Evolutionary conservation across 331 rosid species (phyloP).

Genomic region (Pyrus hybrid): DNA sequence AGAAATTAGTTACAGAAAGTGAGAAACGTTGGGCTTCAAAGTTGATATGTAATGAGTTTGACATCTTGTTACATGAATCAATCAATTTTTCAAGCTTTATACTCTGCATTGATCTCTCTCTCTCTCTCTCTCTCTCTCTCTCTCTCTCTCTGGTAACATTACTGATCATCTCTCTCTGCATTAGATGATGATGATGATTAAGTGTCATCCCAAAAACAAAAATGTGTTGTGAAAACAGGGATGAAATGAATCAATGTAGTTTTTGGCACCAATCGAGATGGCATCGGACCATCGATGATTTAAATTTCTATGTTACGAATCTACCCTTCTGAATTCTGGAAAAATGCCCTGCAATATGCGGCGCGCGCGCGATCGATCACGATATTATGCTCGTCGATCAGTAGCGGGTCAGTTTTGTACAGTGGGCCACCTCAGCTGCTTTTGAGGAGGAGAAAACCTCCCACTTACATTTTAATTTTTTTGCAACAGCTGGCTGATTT

Average conservation of each 20-base stretch:
- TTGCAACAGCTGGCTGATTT: not conserved
- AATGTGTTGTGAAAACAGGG: too few relatives aligned
- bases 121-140: too few relatives aligned
- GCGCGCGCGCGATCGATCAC: not conserved
- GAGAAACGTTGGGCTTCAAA: not conserved
- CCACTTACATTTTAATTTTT: not conserved
- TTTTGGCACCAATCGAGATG: not conserved
- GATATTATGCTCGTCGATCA: not conserved
- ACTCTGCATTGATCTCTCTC: too few relatives aligned
- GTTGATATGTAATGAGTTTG: too few relatives aligned
- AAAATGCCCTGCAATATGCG: not conserved
- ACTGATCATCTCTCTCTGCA: too few relatives aligned
- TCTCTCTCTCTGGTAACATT: too few relatives aligned
- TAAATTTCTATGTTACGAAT: too few relatives aligned
- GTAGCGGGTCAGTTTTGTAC: not conserved
- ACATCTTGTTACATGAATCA: too few relatives aligned
- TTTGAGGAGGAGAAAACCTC: not conserved
- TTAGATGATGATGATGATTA: too few relatives aligned
- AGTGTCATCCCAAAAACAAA: too few relatives aligned
- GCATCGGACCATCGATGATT: not conserved
- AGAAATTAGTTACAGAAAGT: not conserved
- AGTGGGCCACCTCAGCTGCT: not conserved
- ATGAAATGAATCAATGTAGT: not conserved
- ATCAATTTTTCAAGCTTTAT: too few relatives aligned
- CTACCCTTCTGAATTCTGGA: too few relatives aligned